Base-by-base conservation (phyloP, 805 yeast genomes). In the Barnettozyma wickerhamii region DNA sequence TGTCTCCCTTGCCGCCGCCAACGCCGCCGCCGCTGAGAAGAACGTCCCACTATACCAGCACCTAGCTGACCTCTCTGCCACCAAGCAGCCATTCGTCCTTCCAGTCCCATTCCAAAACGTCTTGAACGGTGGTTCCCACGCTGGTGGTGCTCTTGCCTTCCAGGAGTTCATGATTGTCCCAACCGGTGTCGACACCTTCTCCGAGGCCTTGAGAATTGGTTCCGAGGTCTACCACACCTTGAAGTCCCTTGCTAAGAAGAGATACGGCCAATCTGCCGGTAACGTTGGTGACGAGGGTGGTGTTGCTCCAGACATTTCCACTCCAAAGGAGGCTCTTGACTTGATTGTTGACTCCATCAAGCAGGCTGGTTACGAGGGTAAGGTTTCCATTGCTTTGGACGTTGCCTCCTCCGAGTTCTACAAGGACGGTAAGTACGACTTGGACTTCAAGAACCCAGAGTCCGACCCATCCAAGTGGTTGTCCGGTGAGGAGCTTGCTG, bases 231-330 rank as follows among this genome's bases (percentile, higher is more conserved):
- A 91, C 93, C 98, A 91, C 82, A 76, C 78, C 74, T 81, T 91
- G 71, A 93, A 93, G 79, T 71, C 90, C 53, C 74, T 85, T 62
- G 84, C 98, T 70, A 86, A 87, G 81, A 83, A 87, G 82, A 77
- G 74, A 69, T 93, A 91, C 84, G 99, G 99, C 67, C 84, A 87
- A 65, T 83, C 95, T 51, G 99, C 99, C 63, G 98, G 96, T 75
- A 91, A 91, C 77, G 99, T 91, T 67, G 99, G 99, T 81, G 99
- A 91, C 73, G 99, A 91, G 80, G 99, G 99, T 84, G 99, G 99
- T 82, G 96, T 91, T 77, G 99, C 99, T 62, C 99, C 99, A 72
- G 87, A 89, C 72, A 82, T 93, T 57, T 78, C 84, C 56, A 79
- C 96, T 59, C 91, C 99, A 66, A 86, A 80, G 71, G 98, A 91